Base-by-base conservation (phyloP, 2,329 filamentous ascomycete genomes). In the Lizonia empirigonia region DNA sequence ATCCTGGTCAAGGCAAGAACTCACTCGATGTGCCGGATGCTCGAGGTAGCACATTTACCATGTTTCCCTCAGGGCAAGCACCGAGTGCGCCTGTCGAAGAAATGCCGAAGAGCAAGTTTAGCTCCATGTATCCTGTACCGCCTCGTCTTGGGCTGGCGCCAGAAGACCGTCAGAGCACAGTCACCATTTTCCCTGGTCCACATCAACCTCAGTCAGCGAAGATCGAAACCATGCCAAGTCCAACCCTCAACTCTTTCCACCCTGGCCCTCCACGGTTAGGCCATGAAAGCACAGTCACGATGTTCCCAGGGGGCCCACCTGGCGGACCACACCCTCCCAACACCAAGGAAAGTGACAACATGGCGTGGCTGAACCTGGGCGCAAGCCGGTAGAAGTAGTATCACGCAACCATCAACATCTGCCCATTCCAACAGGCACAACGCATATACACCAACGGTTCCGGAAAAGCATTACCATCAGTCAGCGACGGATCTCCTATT, bases 351-450 rank as follows among this genome's bases (percentile, higher is more conserved):
- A 64, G 64, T 44, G 58, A 64, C 23, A 89, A 91, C 70, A 89
- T 91, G 86, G 90, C 87, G 73, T 92, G 89, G 89, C 74, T 92
- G 57, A 91, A 91, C 65, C 78, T 91, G 15, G 85, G 85, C 37
- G 81, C 65, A 35, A 65, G 62, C 32, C 65, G 63, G 57, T 56
- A 48, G 46, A 27, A 15, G 12, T 35, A 16, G 39, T 44, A 41
- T 42, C 10, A 46, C 47, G 46, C 44, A 36, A 46, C 36, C 34
- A 16, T n/a, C 18, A 36, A 23, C 47, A 35, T 44, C 29, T 39
- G 44, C 27, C 27, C 38, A 22, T 35, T 29, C 29, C 33, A 47
- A 45, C 33, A 49, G 41, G 44, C 50, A 41, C 50, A 36, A 23
- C 46, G 46, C 41, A 57, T 50, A 55, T 41, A 52, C 44, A 47